phyloP scores from a whole-genome alignment of 768 basidiomycete genomes.

The Lactarius pseudohatsudake region DNA sequence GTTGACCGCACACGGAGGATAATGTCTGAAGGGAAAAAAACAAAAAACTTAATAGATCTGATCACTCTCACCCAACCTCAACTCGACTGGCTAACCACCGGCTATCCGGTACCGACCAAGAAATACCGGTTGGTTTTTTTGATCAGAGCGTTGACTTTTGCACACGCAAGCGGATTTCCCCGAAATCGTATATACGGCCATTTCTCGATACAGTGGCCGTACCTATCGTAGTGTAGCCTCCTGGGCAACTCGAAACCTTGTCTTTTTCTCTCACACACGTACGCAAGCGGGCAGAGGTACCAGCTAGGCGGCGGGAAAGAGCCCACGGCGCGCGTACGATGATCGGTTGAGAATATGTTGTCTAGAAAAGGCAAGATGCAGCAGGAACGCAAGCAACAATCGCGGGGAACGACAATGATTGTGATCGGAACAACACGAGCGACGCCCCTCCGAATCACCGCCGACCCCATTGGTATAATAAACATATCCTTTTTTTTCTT shows the following conservation, averaged over 20 bases:
- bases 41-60: not conserved
- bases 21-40: not conserved
- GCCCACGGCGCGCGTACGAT: not conserved
- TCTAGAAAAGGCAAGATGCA: not conserved
- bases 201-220: not conserved
- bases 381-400: not conserved
- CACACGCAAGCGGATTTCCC: not conserved
- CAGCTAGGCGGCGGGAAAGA: not conserved
- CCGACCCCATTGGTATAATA: not conserved
- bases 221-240: not conserved
- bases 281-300: not conserved
- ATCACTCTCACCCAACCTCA: not conserved
- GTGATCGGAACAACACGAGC: slow-evolving; percentile 1
- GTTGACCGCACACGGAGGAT: not conserved
- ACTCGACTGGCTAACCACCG: not conserved
- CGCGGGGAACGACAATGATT: not conserved
- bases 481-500: not conserved
- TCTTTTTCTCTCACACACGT: not conserved
- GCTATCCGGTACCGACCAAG: not conserved
- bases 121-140: not conserved
- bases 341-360: not conserved
- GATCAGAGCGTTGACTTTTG: not conserved
- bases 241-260: not conserved
- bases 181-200: not conserved
- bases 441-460: not conserved